phyloP scores from a whole-genome alignment of 106 monocot species.

The Gastrodia elata region DNA sequence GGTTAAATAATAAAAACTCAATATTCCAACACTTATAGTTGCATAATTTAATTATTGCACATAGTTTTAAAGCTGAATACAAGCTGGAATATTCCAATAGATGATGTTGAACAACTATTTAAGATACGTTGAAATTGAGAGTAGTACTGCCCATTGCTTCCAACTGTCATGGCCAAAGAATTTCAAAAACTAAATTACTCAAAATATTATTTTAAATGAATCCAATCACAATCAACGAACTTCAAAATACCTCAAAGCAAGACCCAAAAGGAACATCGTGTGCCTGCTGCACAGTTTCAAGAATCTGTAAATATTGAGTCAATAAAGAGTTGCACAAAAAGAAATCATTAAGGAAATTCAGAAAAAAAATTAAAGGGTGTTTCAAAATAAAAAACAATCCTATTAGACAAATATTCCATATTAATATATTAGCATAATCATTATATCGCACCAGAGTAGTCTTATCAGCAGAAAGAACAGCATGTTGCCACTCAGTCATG shows the following conservation, averaged over 20 bases:
- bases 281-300: slow-evolving; percentile 92
- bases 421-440: not conserved
- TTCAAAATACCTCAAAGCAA: slow-evolving; percentile 70
- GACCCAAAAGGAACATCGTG: slow-evolving; percentile 99
- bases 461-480: slow-evolving; percentile 73
- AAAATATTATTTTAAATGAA: not conserved
- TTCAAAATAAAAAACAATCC: not conserved
- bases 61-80: no score
- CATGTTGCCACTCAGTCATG: slow-evolving; percentile 97
- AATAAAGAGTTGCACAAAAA: not conserved
- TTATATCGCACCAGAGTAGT: slow-evolving; percentile 41
- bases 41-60: no score
- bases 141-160: not conserved
- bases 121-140: not conserved
- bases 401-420: not conserved
- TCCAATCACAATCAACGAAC: not conserved
- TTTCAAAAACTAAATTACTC: not conserved
- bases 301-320: slow-evolving; percentile 45
- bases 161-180: not conserved
- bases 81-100: no score
- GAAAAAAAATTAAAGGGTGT: not conserved
- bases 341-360: not conserved
- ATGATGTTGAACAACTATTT: not conserved
- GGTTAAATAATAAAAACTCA: no score
- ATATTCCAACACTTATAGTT: no score